A percentile compares a stretch with the other conserved stretches of the same genome.
Evolutionary conservation across 2,329 filamentous ascomycete genomes (phyloP).

Genomic region (Lasiodiplodia sp.): DNA sequence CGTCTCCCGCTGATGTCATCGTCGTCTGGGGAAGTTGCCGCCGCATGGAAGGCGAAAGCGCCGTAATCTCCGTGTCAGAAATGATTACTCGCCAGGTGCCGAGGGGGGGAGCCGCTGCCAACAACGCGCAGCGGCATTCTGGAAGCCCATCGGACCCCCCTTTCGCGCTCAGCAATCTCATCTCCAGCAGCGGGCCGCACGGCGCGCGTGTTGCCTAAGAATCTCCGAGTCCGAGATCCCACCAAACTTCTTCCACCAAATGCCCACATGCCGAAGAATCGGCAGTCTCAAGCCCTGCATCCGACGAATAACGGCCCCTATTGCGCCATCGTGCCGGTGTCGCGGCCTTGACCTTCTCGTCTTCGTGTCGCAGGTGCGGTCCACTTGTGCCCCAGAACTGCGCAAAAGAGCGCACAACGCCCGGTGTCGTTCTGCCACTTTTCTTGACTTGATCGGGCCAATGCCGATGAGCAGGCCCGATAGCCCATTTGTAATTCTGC

Average conservation of each 20-base stretch:
- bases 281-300: conserved; percentile 27
- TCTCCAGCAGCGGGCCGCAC: not conserved
- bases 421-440: not conserved
- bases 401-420: conserved; percentile 4
- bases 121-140: conserved; percentile 2
- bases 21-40: not conserved
- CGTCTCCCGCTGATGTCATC: conserved; percentile 7
- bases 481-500: conserved; percentile 21
- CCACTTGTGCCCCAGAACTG: conserved; percentile 10
- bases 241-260: conserved; percentile 14
- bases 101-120: not conserved
- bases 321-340: not conserved
- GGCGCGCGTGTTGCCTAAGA: conserved; percentile 5
- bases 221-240: conserved; percentile 27
- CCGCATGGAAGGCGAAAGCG: not conserved
- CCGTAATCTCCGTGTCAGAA: conserved; percentile 10
- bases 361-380: conserved; percentile 12
- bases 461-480: conserved; percentile 22
- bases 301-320: not conserved
- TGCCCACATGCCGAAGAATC: conserved; percentile 19
- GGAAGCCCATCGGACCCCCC: not conserved
- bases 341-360: not conserved
- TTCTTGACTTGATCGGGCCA: conserved; percentile 9
- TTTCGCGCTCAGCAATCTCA: conserved; percentile 4
- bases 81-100: conserved; percentile 15